Evolutionary conservation across 306 rosid genomes (phyloP).

Genomic region (Lathyrus aphaca): DNA sequence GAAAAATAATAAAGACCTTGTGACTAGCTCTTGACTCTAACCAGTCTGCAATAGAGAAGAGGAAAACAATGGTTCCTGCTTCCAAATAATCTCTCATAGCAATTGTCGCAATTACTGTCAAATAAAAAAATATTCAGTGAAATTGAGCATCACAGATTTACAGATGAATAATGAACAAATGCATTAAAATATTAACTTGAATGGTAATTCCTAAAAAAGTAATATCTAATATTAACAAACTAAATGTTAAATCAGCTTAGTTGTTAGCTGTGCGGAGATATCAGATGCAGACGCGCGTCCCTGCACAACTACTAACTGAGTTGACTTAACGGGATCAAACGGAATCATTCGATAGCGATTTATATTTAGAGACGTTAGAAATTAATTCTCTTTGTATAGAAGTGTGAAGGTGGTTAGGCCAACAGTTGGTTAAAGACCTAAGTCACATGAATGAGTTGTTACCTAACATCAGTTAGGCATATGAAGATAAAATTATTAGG

Average conservation of each 20-base stretch:
- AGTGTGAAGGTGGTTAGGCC: not conserved
- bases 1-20: constrained; percentile 54
- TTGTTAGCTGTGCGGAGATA: no score
- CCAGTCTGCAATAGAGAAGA: constrained; percentile 92
- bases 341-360: no score
- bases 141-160: not conserved
- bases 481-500: not conserved
- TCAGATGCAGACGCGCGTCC: no score
- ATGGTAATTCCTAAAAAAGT: no score
- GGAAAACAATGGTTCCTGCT: constrained; percentile 91
- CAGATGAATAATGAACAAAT: no score
- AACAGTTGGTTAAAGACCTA: not conserved
- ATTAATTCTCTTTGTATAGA: not conserved
- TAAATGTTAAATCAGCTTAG: no score
- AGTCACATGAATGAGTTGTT: not conserved
- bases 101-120: constrained; percentile 77
- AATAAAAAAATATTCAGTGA: not conserved
- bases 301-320: no score
- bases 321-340: no score
- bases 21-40: constrained; percentile 82
- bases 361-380: no score
- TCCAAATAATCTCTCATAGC: constrained; percentile 75
- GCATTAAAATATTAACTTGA: no score
- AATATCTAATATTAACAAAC: no score
- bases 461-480: not conserved